phyloP scores from a whole-genome alignment of 345 rosid species.

The sweet orange (Citrus sinensis) region DNA sequence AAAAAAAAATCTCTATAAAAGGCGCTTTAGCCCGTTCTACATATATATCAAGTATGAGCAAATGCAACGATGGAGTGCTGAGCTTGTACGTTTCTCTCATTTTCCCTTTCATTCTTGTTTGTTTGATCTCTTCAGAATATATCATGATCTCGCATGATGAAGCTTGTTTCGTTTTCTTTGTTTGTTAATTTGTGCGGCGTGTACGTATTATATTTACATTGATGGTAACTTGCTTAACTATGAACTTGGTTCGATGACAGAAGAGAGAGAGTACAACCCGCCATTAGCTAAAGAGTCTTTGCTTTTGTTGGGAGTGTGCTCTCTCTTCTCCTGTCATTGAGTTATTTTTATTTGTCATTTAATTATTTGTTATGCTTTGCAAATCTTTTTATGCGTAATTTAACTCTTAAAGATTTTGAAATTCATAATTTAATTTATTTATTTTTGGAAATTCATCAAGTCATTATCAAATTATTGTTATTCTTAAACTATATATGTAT shows the following conservation, averaged over 20 bases:
- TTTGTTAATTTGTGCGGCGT: neutral
- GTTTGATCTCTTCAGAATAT: too few species aligned
- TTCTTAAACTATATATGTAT: too few species aligned
- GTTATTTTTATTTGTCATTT: too few species aligned
- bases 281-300: conserved; percentile 49
- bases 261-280: conserved; percentile 96
- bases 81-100: neutral
- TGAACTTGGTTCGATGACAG: conserved; percentile 55
- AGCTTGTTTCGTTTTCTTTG: neutral
- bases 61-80: too few species aligned
- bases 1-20: neutral
- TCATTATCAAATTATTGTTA: too few species aligned
- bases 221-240: neutral
- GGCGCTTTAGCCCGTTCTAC: neutral
- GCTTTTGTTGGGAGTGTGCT: conserved; percentile 83
- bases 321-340: conserved; percentile 74
- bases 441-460: too few species aligned
- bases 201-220: too few species aligned
- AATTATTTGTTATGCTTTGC: neutral
- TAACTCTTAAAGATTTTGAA: too few species aligned
- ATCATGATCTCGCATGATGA: neutral
- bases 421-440: too few species aligned
- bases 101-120: too few species aligned
- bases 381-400: too few species aligned
- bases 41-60: neutral